Conservation (phyloP, 140 eudicot genomes). For the Senecio squalidus region DNA sequence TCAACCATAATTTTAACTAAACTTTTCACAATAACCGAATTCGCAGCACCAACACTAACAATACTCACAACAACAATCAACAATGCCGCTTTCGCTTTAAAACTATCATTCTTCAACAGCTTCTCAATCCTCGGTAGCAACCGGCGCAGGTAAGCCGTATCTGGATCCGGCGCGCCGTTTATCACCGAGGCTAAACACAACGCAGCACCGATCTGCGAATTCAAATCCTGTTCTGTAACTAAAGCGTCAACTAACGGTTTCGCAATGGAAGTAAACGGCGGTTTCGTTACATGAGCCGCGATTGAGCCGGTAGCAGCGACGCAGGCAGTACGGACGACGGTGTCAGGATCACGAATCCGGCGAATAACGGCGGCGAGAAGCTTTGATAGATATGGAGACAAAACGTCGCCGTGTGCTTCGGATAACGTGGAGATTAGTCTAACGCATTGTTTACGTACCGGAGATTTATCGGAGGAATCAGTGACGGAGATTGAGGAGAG, state of each 20-base stretch:
- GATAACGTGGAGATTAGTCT: conserved; percentile 56
- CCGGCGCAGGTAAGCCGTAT: conserved; percentile 39
- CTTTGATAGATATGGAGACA: conserved; percentile 61
- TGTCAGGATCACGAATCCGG: conserved; percentile 69
- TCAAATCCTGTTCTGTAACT: conserved; percentile 67
- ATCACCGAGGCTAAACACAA: conserved; percentile 64
- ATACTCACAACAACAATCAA: conserved; percentile 48
- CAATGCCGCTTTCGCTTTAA: conserved; percentile 74
- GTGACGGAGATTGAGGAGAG: conserved; percentile 62
- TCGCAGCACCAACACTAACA: conserved; percentile 44
- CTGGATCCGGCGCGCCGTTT: conserved; percentile 51
- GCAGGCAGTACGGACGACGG: conserved; percentile 67
- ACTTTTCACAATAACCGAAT: conserved; percentile 29
- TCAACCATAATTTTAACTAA: conserved; percentile 47
- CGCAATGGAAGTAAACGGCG: conserved; percentile 49
- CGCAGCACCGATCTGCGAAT: conserved; percentile 79
- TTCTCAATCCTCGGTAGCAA: conserved; percentile 63
- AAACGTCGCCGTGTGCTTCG: conserved; percentile 52
- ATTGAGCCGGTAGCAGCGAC: conserved; percentile 44
- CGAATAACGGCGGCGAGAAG: conserved; percentile 52
- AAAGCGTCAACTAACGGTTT: conserved; percentile 75
- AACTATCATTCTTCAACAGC: conserved; percentile 53
- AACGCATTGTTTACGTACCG: conserved; percentile 61
- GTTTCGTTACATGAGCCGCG: conserved; percentile 50
- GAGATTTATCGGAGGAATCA: conserved; percentile 68